phyloP scores from a whole-genome alignment of 257 asterid species.

The Nicotiana sylvestris region DNA sequence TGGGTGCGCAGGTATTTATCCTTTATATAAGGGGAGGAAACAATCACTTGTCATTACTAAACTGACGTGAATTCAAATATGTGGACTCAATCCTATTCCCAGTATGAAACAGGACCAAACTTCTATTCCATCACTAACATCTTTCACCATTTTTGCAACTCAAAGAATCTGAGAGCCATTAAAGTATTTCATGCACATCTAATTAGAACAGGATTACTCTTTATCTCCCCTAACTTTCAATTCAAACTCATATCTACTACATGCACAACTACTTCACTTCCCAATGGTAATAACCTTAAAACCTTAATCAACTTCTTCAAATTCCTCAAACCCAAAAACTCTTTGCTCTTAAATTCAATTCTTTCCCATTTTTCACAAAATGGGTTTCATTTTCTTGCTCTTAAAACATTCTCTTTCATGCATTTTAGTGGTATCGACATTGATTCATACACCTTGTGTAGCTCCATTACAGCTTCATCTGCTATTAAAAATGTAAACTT shows the following conservation, averaged over 20 bases:
- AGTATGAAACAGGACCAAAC: background rate
- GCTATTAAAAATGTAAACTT: constrained; percentile 25
- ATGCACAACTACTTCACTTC: constrained; percentile 21
- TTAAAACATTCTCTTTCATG: constrained; percentile 59
- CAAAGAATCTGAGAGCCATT: constrained; percentile 12
- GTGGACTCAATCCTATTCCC: background rate
- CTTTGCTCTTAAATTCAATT: constrained; percentile 21
- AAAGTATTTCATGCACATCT: constrained; percentile 12
- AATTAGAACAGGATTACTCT: constrained; percentile 10
- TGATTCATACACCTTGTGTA: constrained; percentile 58
- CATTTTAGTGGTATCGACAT: constrained; percentile 42
- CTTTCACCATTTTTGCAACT: background rate
- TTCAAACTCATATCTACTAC: constrained; percentile 39
- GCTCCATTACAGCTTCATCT: constrained; percentile 44
- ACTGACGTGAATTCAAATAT: background rate
- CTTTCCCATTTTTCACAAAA: constrained; percentile 63
- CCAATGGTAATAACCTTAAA: constrained; percentile 3
- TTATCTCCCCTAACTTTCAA: constrained; percentile 38
- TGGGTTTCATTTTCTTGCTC: constrained; percentile 47
- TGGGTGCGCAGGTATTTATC: no score
- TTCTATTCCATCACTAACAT: background rate
- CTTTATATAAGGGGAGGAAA: background rate
- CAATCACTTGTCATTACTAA: background rate
- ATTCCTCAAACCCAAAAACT: constrained; percentile 45
- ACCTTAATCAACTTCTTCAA: constrained; percentile 41